Evolutionary conservation across 108 stramenopile genomes (phyloP).

Genomic region (Tribonema minus): DNA sequence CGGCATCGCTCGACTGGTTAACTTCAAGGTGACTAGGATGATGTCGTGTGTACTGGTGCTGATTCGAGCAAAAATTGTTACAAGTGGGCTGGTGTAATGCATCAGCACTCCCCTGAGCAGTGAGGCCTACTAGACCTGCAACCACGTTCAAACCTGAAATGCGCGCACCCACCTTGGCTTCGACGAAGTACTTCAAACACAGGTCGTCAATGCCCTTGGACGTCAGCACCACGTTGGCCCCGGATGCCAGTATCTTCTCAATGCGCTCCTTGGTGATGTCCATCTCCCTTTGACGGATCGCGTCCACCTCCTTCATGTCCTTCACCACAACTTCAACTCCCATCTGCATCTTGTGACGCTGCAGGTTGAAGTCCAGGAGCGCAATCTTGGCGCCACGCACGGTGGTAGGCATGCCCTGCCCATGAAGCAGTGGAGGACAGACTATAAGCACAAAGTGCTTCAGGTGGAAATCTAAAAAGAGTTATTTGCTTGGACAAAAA

Average conservation of each 20-base stretch:
- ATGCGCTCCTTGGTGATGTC: constrained; percentile 99
- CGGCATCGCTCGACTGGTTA: no score
- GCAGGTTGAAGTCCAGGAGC: constrained; percentile 95
- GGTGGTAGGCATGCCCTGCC: constrained; percentile 87
- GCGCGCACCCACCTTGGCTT: constrained; percentile 91
- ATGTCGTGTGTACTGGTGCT: no score
- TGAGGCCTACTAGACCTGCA: no score
- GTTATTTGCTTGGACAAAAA: no score
- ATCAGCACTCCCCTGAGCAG: no score
- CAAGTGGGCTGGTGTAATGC: no score
- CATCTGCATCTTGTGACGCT: constrained; percentile 97
- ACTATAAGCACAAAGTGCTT: no score
- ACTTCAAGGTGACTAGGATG: no score
- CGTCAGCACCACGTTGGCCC: constrained; percentile 93
- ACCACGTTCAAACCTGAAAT: no score
- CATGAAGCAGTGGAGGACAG: no score
- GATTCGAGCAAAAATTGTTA: no score
- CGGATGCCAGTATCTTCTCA: constrained; percentile 89
- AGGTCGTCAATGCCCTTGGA: constrained; percentile 99
- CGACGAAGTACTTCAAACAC: constrained; percentile 99
- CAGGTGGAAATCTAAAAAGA: no score
- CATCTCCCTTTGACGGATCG: constrained; percentile 94
- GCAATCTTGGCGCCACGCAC: constrained; percentile 89
- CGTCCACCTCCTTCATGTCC: constrained; percentile 72
- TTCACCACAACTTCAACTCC: constrained; percentile 73